These are phyloP conservation scores for Teratosphaeria gauchensis DNA, from an alignment of 2,329 filamentous ascomycete genomes.

Conservation along the genomic window DNA sequence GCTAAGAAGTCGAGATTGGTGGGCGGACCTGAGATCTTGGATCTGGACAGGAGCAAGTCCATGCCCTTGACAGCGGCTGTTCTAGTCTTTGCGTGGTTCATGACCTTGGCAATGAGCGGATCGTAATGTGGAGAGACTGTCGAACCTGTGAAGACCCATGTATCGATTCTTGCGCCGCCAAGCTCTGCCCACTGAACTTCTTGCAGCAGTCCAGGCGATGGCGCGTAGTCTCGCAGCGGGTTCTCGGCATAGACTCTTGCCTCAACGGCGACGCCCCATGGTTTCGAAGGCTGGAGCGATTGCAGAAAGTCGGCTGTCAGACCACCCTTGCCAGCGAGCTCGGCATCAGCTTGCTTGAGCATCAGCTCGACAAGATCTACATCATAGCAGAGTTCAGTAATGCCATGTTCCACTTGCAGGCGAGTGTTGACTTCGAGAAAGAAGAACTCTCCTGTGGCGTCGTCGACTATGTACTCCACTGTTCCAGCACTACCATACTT, in stretches of 20 bases:
- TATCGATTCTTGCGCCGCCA: slow-evolving; percentile 48
- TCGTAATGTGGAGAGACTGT: slow-evolving; percentile 50
- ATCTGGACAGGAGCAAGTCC: slow-evolving; percentile 33
- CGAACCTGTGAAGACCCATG: slow-evolving; percentile 51
- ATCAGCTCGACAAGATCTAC: slow-evolving; percentile 48
- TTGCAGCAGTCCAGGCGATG: slow-evolving; percentile 50
- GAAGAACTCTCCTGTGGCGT: slow-evolving; percentile 69
- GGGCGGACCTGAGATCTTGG: slow-evolving; percentile 43
- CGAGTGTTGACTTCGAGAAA: slow-evolving; percentile 53
- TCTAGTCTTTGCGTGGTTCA: slow-evolving; percentile 41
- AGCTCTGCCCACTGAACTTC: slow-evolving; percentile 45
- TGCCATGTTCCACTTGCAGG: slow-evolving; percentile 49
- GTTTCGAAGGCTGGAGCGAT: slow-evolving; percentile 33
- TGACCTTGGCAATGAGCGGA: slow-evolving; percentile 31
- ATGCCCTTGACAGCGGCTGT: slow-evolving; percentile 37
- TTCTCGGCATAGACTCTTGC: slow-evolving; percentile 49
- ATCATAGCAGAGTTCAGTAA: slow-evolving; percentile 47
- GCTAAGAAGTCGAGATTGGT: slow-evolving; percentile 50
- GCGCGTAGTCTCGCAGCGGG: slow-evolving; percentile 48
- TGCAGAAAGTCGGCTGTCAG: slow-evolving; percentile 33
- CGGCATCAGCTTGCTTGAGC: slow-evolving; percentile 45
- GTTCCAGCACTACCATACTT: slow-evolving; percentile 79
- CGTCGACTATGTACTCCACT: slow-evolving; percentile 83
- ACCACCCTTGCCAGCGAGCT: slow-evolving; percentile 37
- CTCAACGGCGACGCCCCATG: slow-evolving; percentile 43